phyloP scores from a whole-genome alignment of 371 early-diverging fungal genomes.

The Syncephalastrum racemosum region DNA sequence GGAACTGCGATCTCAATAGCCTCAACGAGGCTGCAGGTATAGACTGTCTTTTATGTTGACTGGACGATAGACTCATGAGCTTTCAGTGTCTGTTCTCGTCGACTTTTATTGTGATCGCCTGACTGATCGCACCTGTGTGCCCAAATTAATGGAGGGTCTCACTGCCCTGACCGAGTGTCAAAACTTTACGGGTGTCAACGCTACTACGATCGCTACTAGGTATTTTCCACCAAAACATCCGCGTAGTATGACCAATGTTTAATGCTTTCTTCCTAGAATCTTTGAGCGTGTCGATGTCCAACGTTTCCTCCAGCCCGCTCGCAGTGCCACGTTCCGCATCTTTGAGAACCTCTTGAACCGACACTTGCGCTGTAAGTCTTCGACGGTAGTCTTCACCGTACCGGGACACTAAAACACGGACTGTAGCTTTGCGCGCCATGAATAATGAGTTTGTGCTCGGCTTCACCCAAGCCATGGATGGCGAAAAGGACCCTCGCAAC shows the following conservation, averaged over 20 bases:
- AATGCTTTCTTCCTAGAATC: constrained; percentile 24
- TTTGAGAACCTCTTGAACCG: constrained; percentile 42
- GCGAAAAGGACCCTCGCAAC: constrained; percentile 98
- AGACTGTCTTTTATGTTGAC: not conserved
- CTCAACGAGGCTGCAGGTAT: constrained; percentile 50
- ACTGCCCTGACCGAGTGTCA: constrained; percentile 58
- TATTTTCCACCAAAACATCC: constrained; percentile 14
- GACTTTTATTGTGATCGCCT: constrained; percentile 79
- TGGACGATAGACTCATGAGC: not conserved
- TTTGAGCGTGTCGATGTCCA: constrained; percentile 62
- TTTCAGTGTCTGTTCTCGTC: constrained; percentile 62
- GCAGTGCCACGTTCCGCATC: constrained; percentile 45
- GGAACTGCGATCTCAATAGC: constrained; percentile 31
- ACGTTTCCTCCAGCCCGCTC: constrained; percentile 58
- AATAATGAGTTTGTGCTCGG: constrained; percentile 78
- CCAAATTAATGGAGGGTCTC: constrained; percentile 66
- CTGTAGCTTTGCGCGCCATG: constrained; percentile 38
- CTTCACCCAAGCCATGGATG: constrained; percentile 88
- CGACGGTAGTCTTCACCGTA: no score
- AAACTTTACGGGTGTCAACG: constrained; percentile 58
- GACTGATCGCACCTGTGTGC: constrained; percentile 73
- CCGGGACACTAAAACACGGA: no score
- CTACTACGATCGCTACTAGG: constrained; percentile 59
- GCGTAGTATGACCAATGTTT: not conserved
- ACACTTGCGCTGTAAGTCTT: constrained; percentile 11